These are phyloP conservation scores for Elsinoe ampelina DNA, from an alignment of 2,329 filamentous ascomycete species.

Conservation along the genomic window DNA sequence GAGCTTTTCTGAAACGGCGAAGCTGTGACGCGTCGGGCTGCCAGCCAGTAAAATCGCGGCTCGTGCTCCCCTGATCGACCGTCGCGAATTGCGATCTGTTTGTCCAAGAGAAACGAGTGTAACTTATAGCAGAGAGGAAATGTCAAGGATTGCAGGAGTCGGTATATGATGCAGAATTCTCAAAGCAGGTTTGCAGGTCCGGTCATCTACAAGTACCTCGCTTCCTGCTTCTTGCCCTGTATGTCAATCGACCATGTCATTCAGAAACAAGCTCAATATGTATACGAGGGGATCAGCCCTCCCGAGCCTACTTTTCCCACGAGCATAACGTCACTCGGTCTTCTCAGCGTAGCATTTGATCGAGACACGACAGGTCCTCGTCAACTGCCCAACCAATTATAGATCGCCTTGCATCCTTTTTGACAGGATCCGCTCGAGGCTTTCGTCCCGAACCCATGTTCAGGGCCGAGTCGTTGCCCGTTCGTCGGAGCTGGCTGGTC, in stretches of 20 bases:
- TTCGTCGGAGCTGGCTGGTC: too few species aligned
- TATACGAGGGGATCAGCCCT: background rate
- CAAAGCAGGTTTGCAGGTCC: background rate
- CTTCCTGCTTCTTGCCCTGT: background rate
- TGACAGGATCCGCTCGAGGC: background rate
- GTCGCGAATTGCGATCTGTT: constrained; percentile 9
- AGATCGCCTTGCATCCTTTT: background rate
- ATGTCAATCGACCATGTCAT: background rate
- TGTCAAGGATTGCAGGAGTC: background rate
- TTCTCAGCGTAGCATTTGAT: background rate
- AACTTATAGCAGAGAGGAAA: background rate
- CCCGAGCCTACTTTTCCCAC: constrained; percentile 4
- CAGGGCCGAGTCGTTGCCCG: too few species aligned
- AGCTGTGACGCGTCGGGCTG: constrained; percentile 7
- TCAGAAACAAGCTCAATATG: background rate
- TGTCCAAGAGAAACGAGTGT: background rate
- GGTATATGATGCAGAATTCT: too few species aligned
- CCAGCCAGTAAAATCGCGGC: background rate
- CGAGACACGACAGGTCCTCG: background rate
- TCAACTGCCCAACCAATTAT: background rate
- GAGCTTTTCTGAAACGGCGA: constrained; percentile 6
- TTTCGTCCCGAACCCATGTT: background rate
- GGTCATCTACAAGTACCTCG: background rate
- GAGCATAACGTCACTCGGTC: constrained; percentile 3
- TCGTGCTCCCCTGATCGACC: constrained; percentile 1